phyloP scores from a whole-genome alignment of 805 yeast genomes.

The Nakazawaea ambrosiae region DNA sequence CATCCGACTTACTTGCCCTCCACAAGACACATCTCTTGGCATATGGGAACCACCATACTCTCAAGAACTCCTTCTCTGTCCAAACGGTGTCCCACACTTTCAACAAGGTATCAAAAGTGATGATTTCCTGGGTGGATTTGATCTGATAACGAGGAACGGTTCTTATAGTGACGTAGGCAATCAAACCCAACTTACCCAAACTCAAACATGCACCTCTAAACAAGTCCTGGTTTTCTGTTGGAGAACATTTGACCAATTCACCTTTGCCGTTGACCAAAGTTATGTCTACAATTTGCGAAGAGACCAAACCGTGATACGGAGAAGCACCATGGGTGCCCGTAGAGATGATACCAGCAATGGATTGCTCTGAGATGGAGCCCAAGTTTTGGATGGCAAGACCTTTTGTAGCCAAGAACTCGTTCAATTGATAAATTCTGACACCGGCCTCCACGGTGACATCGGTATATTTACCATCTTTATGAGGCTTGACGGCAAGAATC shows the following conservation, averaged over 20 bases:
- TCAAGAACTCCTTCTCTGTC: slow-evolving; percentile 83
- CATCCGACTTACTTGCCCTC: slow-evolving; percentile 77
- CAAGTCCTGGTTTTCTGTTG: slow-evolving; percentile 52
- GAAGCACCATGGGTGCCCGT: slow-evolving; percentile 98
- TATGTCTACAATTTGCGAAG: slow-evolving; percentile 79
- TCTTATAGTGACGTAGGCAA: slow-evolving; percentile 78
- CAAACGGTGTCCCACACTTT: slow-evolving; percentile 72
- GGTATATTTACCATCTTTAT: slow-evolving; percentile 58
- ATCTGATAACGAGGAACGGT: slow-evolving; percentile 79
- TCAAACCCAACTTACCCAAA: slow-evolving; percentile 86
- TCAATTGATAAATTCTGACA: slow-evolving; percentile 66
- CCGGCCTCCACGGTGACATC: slow-evolving; percentile 97
- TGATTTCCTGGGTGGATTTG: slow-evolving; percentile 74
- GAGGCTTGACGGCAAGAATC: slow-evolving; percentile 41
- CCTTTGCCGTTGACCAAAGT: slow-evolving; percentile 75
- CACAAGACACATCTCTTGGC: slow-evolving; percentile 79
- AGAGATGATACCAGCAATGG: slow-evolving; percentile 90
- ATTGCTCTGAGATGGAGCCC: slow-evolving; percentile 91
- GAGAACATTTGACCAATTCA: slow-evolving; percentile 58
- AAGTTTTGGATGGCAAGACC: slow-evolving; percentile 82
- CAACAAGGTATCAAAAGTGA: slow-evolving; percentile 67
- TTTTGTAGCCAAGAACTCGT: slow-evolving; percentile 51
- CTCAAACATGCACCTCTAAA: slow-evolving; percentile 82
- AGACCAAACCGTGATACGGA: slow-evolving; percentile 83
- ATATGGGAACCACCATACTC: slow-evolving; percentile 98